phyloP scores from a whole-genome alignment of 257 asterid species.

The Anisodus tanguticus region DNA sequence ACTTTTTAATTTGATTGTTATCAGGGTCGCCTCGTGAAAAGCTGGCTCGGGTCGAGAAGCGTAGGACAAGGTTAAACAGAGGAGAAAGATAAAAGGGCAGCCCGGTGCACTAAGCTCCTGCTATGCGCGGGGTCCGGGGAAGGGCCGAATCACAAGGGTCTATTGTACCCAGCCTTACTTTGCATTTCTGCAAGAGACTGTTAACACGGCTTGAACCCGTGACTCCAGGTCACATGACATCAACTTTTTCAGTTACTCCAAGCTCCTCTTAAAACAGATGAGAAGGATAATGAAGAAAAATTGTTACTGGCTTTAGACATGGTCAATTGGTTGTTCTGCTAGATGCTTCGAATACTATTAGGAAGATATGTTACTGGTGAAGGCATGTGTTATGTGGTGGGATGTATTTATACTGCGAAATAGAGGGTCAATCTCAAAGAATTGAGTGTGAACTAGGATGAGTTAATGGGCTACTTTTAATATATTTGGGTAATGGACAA shows the following conservation, averaged over 20 bases:
- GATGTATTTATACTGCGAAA: background rate
- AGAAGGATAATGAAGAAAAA: constrained; percentile 46
- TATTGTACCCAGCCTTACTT: no score
- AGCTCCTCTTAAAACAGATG: constrained; percentile 30
- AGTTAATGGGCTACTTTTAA: background rate
- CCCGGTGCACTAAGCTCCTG: no score
- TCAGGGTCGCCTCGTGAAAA: background rate
- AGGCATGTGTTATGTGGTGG: background rate
- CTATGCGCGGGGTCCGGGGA: no score
- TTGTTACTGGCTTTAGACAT: constrained; percentile 54
- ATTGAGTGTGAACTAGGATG: constrained; percentile 3
- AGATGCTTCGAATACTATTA: background rate
- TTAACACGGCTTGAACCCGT: no score
- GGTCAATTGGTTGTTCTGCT: background rate
- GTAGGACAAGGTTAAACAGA: constrained; percentile 34
- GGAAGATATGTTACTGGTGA: background rate
- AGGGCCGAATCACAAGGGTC: no score
- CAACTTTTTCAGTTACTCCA: no score
- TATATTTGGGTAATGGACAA: background rate
- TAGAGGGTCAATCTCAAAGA: background rate
- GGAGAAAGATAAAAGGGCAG: no score
- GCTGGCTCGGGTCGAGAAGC: constrained; percentile 53
- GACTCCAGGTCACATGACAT: no score
- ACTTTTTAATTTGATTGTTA: no score
- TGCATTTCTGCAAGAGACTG: no score